Evolutionary conservation across 306 rosid species (phyloP).

Genomic region (Trifolium fragiferum): DNA sequence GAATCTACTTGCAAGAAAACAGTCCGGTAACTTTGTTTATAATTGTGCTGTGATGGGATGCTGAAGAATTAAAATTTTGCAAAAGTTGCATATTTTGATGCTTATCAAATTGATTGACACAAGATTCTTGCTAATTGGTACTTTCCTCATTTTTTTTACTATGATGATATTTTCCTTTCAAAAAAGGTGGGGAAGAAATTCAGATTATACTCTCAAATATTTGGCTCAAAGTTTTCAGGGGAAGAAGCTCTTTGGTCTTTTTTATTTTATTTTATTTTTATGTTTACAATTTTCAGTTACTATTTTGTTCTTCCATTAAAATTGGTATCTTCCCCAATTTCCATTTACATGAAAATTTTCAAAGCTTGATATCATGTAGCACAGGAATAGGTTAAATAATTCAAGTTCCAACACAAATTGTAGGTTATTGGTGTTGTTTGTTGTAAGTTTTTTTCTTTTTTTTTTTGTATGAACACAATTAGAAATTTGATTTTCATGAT

Average conservation of each 20-base stretch:
- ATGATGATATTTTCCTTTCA: conserved; percentile 45
- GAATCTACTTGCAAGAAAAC: conserved; percentile 79
- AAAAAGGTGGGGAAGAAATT: conserved; percentile 56
- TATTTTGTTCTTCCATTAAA: conserved; percentile 49
- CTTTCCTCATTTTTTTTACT: conserved; percentile 41
- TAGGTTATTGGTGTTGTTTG: conserved; percentile 54
- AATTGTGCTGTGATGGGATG: conserved; percentile 99
- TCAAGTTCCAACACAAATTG: conserved; percentile 60
- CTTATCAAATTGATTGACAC: conserved; percentile 45
- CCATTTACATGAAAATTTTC: conserved; percentile 60
- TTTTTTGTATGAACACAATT: conserved; percentile 47
- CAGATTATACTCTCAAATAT: conserved; percentile 61
- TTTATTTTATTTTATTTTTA: conserved; percentile 24
- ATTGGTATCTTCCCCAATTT: conserved; percentile 60
- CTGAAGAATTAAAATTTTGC: conserved; percentile 51
- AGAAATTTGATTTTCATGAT: conserved; percentile 53
- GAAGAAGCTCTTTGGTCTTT: conserved; percentile 48
- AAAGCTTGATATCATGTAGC: conserved; percentile 68
- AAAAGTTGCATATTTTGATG: conserved; percentile 41
- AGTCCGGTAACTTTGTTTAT: conserved; percentile 81
- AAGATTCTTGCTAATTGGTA: conserved; percentile 77
- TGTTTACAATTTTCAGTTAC: conserved; percentile 48
- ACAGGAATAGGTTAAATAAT: conserved; percentile 73
- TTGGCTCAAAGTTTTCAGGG: conserved; percentile 58
- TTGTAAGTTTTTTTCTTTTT: conserved; percentile 47